Evolutionary conservation across 1,139 yeast genomes (phyloP), one percentile per base, ranked within the genome.

Genomic region (Debaryomyces fabryi): DNA sequence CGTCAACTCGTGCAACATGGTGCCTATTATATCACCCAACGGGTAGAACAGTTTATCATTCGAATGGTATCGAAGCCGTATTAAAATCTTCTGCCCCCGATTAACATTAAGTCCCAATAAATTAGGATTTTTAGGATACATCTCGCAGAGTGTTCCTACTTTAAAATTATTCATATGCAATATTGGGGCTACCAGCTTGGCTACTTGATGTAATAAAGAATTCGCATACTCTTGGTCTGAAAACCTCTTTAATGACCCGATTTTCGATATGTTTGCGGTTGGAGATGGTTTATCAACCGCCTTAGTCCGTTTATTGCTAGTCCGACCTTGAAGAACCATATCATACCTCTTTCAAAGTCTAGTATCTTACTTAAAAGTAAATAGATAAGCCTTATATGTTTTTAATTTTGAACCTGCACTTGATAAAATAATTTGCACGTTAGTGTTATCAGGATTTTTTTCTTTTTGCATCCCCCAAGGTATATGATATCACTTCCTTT

Each of bases 51-150:
- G 69, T 27, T 70, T 59, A 34, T 79, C 81, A 59, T 86, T 81
- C 21, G 72, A 65, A 18, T 83, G 80, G 39, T 79, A 79, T 48
- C 98, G 71, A 42, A 93, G 71, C 49, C 98, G 67, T 9, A 93
- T 60, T 64, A 87, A 77, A 18, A 93, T 84, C 64, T 87, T 88
- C 52, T 72, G 74, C 1, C 98, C 98, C n/a, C 69, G 69, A 60
- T 90, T 89, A n/a, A 90, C 91, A 66, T 93, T 93, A 51, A 91
- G 67, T 0, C 99, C 98, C 13, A 92, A 69, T 29, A 93, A 67
- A 33, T 78, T 69, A 2, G 78, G 72, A 58, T 81, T 76, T 54
- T 79, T 84, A n/a, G 98, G 98, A 56, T 73, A 87, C 81, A 93
- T 88, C 66, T 93, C 99, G 56, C 88, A 82, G 18, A 93, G 65